These are phyloP conservation scores for Trypanosomatidae sp. DNA, from an alignment of 208 protist genomes.

Conservation along the genomic window DNA sequence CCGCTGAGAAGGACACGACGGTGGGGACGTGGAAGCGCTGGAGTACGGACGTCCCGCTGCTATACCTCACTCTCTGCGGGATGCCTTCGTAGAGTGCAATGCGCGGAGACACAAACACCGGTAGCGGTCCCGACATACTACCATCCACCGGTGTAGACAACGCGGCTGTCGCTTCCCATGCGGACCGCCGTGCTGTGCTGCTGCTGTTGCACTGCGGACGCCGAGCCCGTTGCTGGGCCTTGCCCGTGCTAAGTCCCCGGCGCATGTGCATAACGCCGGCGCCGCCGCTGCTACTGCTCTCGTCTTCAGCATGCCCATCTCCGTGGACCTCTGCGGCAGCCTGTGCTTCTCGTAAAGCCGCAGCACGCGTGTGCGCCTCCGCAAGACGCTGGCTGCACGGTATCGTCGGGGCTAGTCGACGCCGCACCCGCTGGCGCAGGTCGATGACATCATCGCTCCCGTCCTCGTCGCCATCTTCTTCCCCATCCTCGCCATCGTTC, in stretches of 20 bases:
- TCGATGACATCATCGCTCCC: conserved; percentile 10
- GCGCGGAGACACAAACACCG: conserved; percentile 14
- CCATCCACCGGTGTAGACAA: neutral
- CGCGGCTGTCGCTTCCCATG: neutral
- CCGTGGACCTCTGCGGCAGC: conserved; percentile 8
- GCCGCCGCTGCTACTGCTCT: neutral
- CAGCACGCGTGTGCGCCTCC: conserved; percentile 43
- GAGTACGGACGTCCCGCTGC: conserved; percentile 42
- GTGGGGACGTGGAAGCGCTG: conserved; percentile 31
- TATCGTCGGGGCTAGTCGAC: conserved; percentile 53
- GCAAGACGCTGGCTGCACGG: conserved; percentile 44
- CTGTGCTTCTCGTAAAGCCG: conserved; percentile 27
- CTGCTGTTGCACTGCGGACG: neutral
- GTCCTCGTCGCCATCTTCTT: conserved; percentile 7
- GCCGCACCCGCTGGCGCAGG: conserved; percentile 32
- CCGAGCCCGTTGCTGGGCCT: neutral
- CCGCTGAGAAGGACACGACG: conserved; percentile 48
- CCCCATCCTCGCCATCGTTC: conserved; percentile 2
- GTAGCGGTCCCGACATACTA: neutral
- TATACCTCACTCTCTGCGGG: conserved; percentile 46
- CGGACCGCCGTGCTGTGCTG: neutral
- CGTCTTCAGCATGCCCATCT: neutral
- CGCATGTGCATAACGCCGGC: neutral
- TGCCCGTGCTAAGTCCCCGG: conserved; percentile 8
- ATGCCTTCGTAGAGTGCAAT: conserved; percentile 21